Evolutionary conservation across 371 early-diverging fungal species (phyloP), one percentile per base, ranked within the genome.

Genomic region (Mucor lusitanicus): DNA sequence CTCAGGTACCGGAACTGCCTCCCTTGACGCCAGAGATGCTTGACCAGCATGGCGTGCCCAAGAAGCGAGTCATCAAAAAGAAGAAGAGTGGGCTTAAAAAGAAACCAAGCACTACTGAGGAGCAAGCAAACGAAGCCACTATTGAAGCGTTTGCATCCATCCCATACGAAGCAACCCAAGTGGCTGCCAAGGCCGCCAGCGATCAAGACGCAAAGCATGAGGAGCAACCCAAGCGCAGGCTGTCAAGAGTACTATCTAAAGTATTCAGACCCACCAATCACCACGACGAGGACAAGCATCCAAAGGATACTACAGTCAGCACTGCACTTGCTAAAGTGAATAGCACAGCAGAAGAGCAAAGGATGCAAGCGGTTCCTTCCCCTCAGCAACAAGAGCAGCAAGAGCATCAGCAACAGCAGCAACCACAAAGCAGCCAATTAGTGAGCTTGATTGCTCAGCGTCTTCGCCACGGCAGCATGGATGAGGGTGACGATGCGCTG

Each of bases 401-500:
- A 19, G 55, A 58, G 40, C 23, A 13, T 44, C 50, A 67, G 13
- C 25, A 39, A n/a, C 54, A 67, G 19, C 66, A 65, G 4, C 61
- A 60, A 27, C 57, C 58, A 17, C 57, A 56, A 23, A 44, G 68
- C 19, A 68, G 70, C 6, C 74, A 63, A 11, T 56, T 78, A 15
- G 73, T 83, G 4, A 78, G 78, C 30, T 65, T 75, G 12, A 77
- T 84, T 73, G 84, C 80, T 8, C 73, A 78, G 46, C 74, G 78
- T 13, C 57, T 84, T 3, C 62, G 80, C 15, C 58, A 63, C 5
- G 67, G 72, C 35, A 61, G 58, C 28, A 40, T 42, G 0, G 72
- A 69, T 17, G 78, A 80, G 7, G 61, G 50, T 23, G 64, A 63
- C 12, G 42, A 50, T 7, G 8, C 25, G n/a, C 25, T 44, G 9